phyloP scores from a whole-genome alignment of 2,329 filamentous ascomycete species.

The Colletotrichum siamense region DNA sequence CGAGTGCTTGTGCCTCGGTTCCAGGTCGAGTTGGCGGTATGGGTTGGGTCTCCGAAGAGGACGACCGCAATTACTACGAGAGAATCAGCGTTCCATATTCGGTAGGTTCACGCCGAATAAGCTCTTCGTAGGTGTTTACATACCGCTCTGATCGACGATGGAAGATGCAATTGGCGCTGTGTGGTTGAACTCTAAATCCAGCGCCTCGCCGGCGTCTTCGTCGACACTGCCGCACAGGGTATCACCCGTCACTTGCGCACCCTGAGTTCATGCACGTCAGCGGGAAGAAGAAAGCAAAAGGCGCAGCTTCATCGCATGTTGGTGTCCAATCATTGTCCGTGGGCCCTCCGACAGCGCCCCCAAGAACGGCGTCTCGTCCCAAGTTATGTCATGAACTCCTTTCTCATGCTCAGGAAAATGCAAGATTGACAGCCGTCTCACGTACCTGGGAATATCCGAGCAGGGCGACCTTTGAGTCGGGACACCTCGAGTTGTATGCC shows the following conservation, averaged over 20 bases:
- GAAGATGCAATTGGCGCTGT: slow-evolving; percentile 28
- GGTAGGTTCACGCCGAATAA: too few relatives aligned
- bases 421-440: neutral
- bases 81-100: neutral
- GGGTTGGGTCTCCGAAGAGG: slow-evolving; percentile 47
- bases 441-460: slow-evolving; percentile 47
- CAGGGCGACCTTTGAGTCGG: slow-evolving; percentile 44
- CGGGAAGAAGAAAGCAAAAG: neutral
- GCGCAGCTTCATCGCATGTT: neutral
- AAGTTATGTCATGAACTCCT: neutral
- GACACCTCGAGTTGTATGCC: slow-evolving; percentile 39
- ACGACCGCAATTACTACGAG: slow-evolving; percentile 44
- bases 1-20: slow-evolving; percentile 40
- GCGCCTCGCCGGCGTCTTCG: slow-evolving; percentile 20
- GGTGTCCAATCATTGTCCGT: neutral
- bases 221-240: slow-evolving; percentile 40
- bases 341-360: neutral
- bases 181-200: slow-evolving; percentile 22
- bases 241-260: slow-evolving; percentile 43
- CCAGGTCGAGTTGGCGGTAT: slow-evolving; percentile 39
- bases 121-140: slow-evolving; percentile 11
- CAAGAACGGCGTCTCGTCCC: neutral
- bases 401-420: neutral
- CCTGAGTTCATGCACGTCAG: slow-evolving; percentile 29
- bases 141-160: slow-evolving; percentile 38